Evolutionary conservation across 345 rosid species (phyloP), one percentile per base, ranked within the genome.

Genomic region (Brassica incana): DNA sequence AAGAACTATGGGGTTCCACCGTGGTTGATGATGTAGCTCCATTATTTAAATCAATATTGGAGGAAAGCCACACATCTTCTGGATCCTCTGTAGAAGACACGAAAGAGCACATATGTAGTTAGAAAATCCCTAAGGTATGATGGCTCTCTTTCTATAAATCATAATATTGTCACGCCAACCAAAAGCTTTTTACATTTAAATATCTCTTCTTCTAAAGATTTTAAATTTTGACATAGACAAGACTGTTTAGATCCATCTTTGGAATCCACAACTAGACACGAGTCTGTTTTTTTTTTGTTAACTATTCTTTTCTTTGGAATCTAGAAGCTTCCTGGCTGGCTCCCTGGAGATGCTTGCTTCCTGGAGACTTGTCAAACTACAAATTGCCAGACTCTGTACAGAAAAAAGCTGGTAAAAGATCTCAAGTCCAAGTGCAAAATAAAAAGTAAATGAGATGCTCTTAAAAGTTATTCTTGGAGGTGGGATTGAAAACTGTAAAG

Each of bases 21-120:
- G 79, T 88, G 61, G 83, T 90, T 65, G 94, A 95, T 87, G 88
- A 87, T 72, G 88, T 89, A 36, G 92, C 89, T 72, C 98, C 99
- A 16, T 84, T 86, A 64, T 95, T 90, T 81, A 91, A 85, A 87
- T 73, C 76, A 82, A 90, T 95, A 72, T 69, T 93, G 86, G 93
- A 91, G 85, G 92, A 87, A 85, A 93, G 83, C 79, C 88, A 87
- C 80, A 30, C 77, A 75, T 88, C 94, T 35, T 87, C 97, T 73
- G 40, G 45, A 23, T 82, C 63, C 84, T 84, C 11, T 14, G 73
- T 16, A 67, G 92, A 88, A 84, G 94, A 89, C 85, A 87, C 93
- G 14, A 80, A 78, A 80, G 86, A 81, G 73, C 76, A 71, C 65
- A 76, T 30, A 74, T 79, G 59, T 95, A 97, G 99, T 93, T 98